These are phyloP conservation scores for Neurospora crassa DNA, from an alignment of 2,329 filamentous ascomycete species.

Conservation along the genomic window DNA sequence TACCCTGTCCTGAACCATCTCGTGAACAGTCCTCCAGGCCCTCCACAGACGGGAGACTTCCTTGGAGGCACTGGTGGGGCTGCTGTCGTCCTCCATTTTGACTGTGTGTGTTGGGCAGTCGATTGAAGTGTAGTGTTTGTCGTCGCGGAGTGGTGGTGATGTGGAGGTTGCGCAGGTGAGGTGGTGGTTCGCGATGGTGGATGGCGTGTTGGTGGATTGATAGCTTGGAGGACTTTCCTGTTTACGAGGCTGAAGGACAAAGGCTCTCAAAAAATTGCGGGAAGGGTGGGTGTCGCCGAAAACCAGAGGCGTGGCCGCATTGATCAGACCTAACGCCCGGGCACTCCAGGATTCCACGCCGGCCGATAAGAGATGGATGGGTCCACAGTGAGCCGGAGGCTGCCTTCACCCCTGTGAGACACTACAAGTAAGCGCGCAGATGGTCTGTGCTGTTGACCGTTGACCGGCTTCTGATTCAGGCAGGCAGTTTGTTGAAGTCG, in stretches of 20 bases:
- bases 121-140: not conserved
- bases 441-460: not conserved
- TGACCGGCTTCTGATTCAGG: not conserved
- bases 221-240: constrained; percentile 1
- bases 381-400: not conserved
- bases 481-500: not conserved
- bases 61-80: constrained; percentile 28
- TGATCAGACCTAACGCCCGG: not conserved
- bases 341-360: not conserved
- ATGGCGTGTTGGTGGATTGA: not conserved
- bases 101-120: constrained; percentile 1
- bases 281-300: not conserved
- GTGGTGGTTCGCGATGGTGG: not conserved
- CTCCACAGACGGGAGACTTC: constrained; percentile 71
- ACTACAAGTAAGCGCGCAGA: not conserved
- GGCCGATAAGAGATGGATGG: not conserved
- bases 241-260: constrained; percentile 4
- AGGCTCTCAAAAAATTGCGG: constrained; percentile 7
- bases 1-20: constrained; percentile 91
- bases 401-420: not conserved
- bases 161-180: not conserved
- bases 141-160: not conserved
- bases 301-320: not conserved
- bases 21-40: constrained; percentile 83
- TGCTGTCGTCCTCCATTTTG: constrained; percentile 33